Conservation (phyloP, 805 yeast species). For the Peterozyma toletana region DNA sequence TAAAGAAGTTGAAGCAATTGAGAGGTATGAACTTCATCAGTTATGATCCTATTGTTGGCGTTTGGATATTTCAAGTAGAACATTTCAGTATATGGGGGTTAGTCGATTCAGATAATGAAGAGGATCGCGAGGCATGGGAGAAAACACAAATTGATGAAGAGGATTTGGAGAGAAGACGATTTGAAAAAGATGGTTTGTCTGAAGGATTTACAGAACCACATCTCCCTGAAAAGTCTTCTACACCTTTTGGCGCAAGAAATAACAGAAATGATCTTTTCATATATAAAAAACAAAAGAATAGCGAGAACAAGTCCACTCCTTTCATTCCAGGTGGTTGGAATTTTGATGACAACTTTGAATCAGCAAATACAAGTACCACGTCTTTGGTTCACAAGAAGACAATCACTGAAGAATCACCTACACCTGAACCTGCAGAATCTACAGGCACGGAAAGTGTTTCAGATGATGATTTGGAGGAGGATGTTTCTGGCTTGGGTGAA, state of each 20-base stretch:
- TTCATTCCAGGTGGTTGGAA: conserved; percentile 26
- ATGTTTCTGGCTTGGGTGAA: conserved; percentile 14
- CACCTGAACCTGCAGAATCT: conserved; percentile 6
- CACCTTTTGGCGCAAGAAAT: conserved; percentile 6
- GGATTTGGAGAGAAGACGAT: conserved; percentile 15
- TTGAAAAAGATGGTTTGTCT: conserved; percentile 7
- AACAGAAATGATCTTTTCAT: conserved; percentile 20
- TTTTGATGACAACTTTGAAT: conserved; percentile 4
- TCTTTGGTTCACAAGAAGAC: conserved; percentile 6
- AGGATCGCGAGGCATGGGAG: conserved; percentile 37
- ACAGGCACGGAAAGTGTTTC: not conserved
- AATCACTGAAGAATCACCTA: conserved; percentile 3
- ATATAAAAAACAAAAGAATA: conserved; percentile 22
- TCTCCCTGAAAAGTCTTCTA: conserved; percentile 1
- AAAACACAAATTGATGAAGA: conserved; percentile 21
- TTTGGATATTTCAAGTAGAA: conserved; percentile 76
- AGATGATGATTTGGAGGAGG: conserved; percentile 6
- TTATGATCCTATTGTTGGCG: conserved; percentile 66
- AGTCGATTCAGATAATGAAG: conserved; percentile 55
- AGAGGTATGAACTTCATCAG: conserved; percentile 76
- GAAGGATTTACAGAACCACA: conserved; percentile 9
- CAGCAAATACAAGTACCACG: conserved; percentile 1
- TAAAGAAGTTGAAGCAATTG: conserved; percentile 41
- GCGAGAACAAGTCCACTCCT: conserved; percentile 10
- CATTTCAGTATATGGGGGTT: conserved; percentile 97